These are phyloP conservation scores for Austroboletus eburneus DNA, from an alignment of 768 basidiomycete genomes.

Conservation along the genomic window DNA sequence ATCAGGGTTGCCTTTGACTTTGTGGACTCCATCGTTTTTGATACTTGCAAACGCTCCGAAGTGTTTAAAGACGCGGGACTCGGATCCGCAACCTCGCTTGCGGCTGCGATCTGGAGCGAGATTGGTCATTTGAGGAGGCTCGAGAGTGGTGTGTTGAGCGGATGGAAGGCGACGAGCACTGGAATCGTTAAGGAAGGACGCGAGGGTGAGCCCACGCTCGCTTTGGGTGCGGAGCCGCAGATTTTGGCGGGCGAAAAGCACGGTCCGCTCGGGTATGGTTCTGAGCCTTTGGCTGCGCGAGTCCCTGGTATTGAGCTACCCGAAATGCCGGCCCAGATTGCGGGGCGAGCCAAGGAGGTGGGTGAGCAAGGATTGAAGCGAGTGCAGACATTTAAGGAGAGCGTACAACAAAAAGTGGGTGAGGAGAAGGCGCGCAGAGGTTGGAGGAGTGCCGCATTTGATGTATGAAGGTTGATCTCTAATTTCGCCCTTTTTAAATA, in stretches of 20 bases:
- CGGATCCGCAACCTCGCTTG: constrained; percentile 41
- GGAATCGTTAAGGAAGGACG: constrained; percentile 55
- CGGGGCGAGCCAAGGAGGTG: constrained; percentile 33
- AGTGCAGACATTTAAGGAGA: constrained; percentile 41
- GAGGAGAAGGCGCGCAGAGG: constrained; percentile 37
- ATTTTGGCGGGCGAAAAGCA: constrained; percentile 63
- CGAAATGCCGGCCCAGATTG: constrained; percentile 11
- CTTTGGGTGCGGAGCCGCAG: constrained; percentile 73
- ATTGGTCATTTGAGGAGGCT: constrained; percentile 50
- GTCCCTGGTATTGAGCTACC: background rate
- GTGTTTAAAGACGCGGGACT: constrained; percentile 66
- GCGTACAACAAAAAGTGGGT: constrained; percentile 38
- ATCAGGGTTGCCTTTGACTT: constrained; percentile 48
- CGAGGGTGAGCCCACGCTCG: constrained; percentile 39
- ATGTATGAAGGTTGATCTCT: too few species aligned
- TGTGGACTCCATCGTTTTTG: constrained; percentile 54
- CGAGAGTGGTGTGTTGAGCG: constrained; percentile 34
- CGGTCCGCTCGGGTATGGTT: constrained; percentile 57
- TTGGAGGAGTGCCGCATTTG: constrained; percentile 50
- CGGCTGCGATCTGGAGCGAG: constrained; percentile 70
- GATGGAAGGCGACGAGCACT: constrained; percentile 56
- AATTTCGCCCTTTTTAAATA: too few species aligned
- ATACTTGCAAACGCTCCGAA: constrained; percentile 51
- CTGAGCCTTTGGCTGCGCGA: constrained; percentile 32
- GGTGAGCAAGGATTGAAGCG: constrained; percentile 33